Conservation (phyloP, 2,329 filamentous ascomycete genomes). For the Claviceps africana region DNA sequence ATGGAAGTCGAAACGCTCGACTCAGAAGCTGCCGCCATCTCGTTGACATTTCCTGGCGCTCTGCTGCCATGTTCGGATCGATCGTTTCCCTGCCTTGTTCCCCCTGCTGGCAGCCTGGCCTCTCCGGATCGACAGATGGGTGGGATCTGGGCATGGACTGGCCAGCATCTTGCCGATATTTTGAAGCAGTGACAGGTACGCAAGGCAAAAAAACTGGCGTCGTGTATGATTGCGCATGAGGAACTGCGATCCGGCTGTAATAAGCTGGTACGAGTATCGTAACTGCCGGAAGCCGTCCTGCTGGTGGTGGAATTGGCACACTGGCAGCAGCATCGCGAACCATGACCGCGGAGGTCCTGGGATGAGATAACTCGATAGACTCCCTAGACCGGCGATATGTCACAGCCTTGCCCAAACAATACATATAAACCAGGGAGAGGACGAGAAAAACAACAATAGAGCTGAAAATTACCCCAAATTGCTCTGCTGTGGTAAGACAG, state of each 20-base stretch:
- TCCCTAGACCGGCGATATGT: background rate
- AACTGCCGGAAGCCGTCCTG: background rate
- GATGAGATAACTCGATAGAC: background rate
- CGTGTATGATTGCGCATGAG: background rate
- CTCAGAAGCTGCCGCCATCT: conserved; percentile 16
- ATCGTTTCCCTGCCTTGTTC: background rate
- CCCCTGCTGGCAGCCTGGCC: background rate
- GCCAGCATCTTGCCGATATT: background rate
- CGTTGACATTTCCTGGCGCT: conserved; percentile 5
- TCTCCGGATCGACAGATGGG: background rate
- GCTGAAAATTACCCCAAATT: conserved; percentile 27
- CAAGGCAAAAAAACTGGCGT: background rate
- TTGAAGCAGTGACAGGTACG: background rate
- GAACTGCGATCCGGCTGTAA: background rate
- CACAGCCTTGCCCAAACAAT: conserved; percentile 18
- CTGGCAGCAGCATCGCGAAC: background rate
- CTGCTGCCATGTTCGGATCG: background rate
- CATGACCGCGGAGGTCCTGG: background rate
- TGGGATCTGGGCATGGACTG: background rate
- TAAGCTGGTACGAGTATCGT: background rate
- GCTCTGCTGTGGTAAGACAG: conserved; percentile 23
- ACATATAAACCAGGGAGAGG: conserved; percentile 20
- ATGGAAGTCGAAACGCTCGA: conserved; percentile 15
- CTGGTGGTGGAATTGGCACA: background rate
- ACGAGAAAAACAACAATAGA: conserved; percentile 16